Evolutionary conservation across 1,139 yeast genomes (phyloP).

Genomic region (Diutina mesorugosa): DNA sequence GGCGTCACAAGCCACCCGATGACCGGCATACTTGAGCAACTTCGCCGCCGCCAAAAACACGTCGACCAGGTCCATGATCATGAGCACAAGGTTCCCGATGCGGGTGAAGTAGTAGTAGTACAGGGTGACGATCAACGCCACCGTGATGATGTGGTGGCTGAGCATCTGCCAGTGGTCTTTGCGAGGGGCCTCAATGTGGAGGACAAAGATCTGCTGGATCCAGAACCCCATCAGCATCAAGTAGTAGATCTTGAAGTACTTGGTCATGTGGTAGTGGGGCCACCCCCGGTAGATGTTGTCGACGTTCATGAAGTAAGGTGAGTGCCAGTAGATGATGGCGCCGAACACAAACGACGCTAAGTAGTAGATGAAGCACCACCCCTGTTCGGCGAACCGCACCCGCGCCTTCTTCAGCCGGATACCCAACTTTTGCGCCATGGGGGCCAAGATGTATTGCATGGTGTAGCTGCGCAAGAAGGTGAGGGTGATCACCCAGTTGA

Average conservation of each 20-base stretch:
- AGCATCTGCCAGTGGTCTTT: conserved; percentile 84
- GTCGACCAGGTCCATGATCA: conserved; percentile 79
- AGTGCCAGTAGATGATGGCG: conserved; percentile 37
- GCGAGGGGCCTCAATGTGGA: conserved; percentile 66
- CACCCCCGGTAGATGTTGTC: conserved; percentile 56
- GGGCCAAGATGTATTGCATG: conserved; percentile 47
- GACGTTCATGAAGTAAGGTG: conserved; percentile 48
- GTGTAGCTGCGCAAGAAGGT: conserved; percentile 47
- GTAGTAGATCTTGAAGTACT: conserved; percentile 55
- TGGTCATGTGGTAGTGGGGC: conserved; percentile 53
- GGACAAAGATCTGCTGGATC: conserved; percentile 68
- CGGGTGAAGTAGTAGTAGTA: conserved; percentile 62
- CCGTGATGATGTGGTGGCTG: conserved; percentile 76
- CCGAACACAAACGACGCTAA: conserved; percentile 45
- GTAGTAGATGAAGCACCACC: conserved; percentile 67
- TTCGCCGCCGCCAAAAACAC: conserved; percentile 62
- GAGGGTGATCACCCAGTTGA: conserved; percentile 42
- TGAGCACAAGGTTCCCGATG: conserved; percentile 67
- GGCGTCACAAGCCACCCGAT: conserved; percentile 44
- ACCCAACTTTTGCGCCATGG: conserved; percentile 35
- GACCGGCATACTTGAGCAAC: conserved; percentile 63
- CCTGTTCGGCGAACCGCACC: conserved; percentile 74
- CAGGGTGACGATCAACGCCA: conserved; percentile 54
- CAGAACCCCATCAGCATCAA: conserved; percentile 62
- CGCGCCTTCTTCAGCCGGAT: conserved; percentile 39